These are phyloP conservation scores for Penicillium pancosmium DNA, from an alignment of 495 filamentous ascomycete species.

Conservation along the genomic window DNA sequence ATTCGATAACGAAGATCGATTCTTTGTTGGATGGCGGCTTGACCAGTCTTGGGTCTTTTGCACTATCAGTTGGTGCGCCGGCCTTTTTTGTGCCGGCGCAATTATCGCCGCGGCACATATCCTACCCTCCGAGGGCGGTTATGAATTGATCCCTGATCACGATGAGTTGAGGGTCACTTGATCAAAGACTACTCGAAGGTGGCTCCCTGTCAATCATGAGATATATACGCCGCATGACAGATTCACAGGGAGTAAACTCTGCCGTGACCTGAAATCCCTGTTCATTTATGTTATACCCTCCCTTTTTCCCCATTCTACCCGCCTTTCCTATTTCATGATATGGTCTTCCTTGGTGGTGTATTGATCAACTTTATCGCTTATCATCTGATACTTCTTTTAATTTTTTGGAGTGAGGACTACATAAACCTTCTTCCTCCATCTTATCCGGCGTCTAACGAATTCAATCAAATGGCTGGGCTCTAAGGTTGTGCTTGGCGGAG, in stretches of 20 bases:
- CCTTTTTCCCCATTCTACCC: not conserved
- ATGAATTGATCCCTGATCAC: conserved; percentile 70
- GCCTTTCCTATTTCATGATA: not conserved
- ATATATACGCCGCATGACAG: too few relatives aligned
- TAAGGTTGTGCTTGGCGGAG: too few relatives aligned
- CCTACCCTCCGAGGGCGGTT: conserved; percentile 81
- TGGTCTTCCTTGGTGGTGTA: conserved; percentile 8
- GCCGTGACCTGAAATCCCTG: not conserved
- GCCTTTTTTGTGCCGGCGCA: conserved; percentile 60
- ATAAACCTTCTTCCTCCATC: not conserved
- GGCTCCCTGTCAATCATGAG: too few relatives aligned
- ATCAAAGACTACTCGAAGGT: not conserved
- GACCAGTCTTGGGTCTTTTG: conserved; percentile 78
- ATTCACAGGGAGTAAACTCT: not conserved
- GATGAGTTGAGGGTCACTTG: conserved; percentile 20
- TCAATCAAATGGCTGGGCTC: not conserved
- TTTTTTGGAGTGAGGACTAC: not conserved
- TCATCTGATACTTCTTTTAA: not conserved
- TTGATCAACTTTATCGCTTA: not conserved
- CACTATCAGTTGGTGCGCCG: conserved; percentile 70
- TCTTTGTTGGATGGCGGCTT: conserved; percentile 82
- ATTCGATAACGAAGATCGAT: conserved; percentile 82
- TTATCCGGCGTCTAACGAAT: not conserved
- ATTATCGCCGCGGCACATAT: conserved; percentile 65
- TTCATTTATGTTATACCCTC: not conserved